Evolutionary conservation across 1,284 basidiomycete genomes (phyloP).

Genomic region (Ganoderma leucocontextum): DNA sequence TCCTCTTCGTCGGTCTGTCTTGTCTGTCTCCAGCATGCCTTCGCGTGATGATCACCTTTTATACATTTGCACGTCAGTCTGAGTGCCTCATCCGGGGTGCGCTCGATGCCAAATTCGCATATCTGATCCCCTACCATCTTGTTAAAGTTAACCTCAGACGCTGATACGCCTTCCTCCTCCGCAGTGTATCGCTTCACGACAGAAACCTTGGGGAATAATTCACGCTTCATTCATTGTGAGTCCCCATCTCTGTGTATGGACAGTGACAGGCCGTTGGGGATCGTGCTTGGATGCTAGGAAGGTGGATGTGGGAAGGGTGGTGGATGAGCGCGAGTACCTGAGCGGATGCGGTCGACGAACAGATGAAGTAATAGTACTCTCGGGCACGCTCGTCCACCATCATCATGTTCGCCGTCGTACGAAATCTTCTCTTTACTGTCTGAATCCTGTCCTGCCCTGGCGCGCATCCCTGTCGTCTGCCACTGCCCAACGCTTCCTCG

Average conservation of each 20-base stretch:
- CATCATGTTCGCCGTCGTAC: slow-evolving; percentile 16
- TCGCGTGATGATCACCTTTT: slow-evolving; percentile 28
- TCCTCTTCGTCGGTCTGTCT: not conserved
- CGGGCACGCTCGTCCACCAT: not conserved
- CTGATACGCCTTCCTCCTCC: slow-evolving; percentile 16
- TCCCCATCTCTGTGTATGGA: not conserved
- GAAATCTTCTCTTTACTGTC: slow-evolving; percentile 20
- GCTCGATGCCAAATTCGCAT: slow-evolving; percentile 52
- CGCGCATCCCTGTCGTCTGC: slow-evolving; percentile 16
- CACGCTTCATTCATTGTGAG: slow-evolving; percentile 13
- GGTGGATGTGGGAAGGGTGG: not conserved
- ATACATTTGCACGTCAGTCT: slow-evolving; percentile 63
- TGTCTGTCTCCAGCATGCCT: not conserved
- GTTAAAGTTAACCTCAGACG: slow-evolving; percentile 9
- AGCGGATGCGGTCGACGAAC: not conserved
- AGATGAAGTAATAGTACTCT: not conserved
- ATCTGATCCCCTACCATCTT: slow-evolving; percentile 34
- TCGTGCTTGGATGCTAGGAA: not conserved
- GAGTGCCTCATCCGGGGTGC: slow-evolving; percentile 42
- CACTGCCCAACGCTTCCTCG: not conserved
- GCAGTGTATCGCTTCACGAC: slow-evolving; percentile 13
- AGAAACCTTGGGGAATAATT: slow-evolving; percentile 5
- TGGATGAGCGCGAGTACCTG: not conserved
- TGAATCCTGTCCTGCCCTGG: slow-evolving; percentile 10
- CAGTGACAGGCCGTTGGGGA: not conserved